These are phyloP conservation scores for Crithidia bombi DNA, from an alignment of 208 protist genomes.

Conservation along the genomic window DNA sequence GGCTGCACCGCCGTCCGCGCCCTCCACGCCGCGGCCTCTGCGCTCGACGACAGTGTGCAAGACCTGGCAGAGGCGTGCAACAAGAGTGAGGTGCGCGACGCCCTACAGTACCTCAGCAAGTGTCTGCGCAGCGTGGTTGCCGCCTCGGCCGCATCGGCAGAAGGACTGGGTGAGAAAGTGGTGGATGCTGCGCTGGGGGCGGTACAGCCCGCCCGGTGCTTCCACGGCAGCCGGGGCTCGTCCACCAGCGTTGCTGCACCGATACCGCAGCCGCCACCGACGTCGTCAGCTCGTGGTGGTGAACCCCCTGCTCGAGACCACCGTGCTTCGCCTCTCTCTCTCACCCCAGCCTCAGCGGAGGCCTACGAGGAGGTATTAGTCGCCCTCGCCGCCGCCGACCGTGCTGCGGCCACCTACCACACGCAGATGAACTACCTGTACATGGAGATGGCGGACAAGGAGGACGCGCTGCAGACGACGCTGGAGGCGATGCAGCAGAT, in stretches of 20 bases:
- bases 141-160: slow-evolving; percentile 22
- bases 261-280: background rate
- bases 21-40: slow-evolving; percentile 26
- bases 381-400: slow-evolving; percentile 69
- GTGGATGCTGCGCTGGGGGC: slow-evolving; percentile 1
- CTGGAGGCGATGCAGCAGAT: slow-evolving; percentile 44
- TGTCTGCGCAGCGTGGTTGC: slow-evolving; percentile 24
- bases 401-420: slow-evolving; percentile 66
- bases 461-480: slow-evolving; percentile 46
- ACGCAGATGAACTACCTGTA: slow-evolving; percentile 68
- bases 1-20: slow-evolving; percentile 36
- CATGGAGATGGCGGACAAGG: slow-evolving; percentile 62
- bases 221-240: background rate
- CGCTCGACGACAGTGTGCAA: slow-evolving; percentile 31
- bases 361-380: slow-evolving; percentile 50
- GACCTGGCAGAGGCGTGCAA: slow-evolving; percentile 44
- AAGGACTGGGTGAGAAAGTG: background rate
- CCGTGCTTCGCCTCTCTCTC: background rate
- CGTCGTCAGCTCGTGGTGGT: background rate
- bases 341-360: slow-evolving; percentile 31
- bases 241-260: too few relatives aligned
- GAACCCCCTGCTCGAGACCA: background rate
- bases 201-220: background rate
- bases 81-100: slow-evolving; percentile 45
- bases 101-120: slow-evolving; percentile 47